These are phyloP conservation scores for Colletotrichum sp. DNA, from an alignment of 2,329 filamentous ascomycete genomes.

Conservation along the genomic window DNA sequence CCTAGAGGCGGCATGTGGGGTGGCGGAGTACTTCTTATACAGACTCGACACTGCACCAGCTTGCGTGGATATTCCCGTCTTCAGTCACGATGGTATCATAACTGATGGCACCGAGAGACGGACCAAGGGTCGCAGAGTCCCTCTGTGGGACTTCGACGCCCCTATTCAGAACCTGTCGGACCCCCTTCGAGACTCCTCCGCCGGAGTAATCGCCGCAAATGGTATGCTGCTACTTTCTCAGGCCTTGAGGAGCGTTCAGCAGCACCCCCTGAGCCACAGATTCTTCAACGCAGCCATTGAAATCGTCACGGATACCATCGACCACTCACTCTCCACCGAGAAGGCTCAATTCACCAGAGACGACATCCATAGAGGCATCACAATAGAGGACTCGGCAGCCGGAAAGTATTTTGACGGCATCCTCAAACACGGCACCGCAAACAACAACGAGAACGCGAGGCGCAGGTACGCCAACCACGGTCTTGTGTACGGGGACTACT, in stretches of 20 bases:
- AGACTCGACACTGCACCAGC: slow-evolving; percentile 35
- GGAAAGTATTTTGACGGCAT: slow-evolving; percentile 32
- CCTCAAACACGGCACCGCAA: slow-evolving; percentile 37
- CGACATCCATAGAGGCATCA: background rate
- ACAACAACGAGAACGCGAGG: slow-evolving; percentile 33
- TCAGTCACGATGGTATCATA: accelerated
- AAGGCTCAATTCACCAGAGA: slow-evolving; percentile 19
- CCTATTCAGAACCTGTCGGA: slow-evolving; percentile 33
- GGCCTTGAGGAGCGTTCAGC: slow-evolving; percentile 6
- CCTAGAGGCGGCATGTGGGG: slow-evolving; percentile 45
- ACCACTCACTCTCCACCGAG: slow-evolving; percentile 27
- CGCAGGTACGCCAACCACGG: slow-evolving; percentile 40
- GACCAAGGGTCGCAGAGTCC: slow-evolving; percentile 28
- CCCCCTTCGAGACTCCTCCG: slow-evolving; percentile 39
- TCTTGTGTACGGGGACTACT: slow-evolving; percentile 56
- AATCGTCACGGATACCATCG: slow-evolving; percentile 24
- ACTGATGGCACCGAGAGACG: background rate
- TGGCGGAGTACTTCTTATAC: slow-evolving; percentile 52
- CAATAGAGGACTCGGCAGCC: background rate
- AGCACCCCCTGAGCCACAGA: background rate
- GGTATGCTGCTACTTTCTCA: slow-evolving; percentile 30
- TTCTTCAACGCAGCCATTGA: slow-evolving; percentile 14
- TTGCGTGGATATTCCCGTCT: slow-evolving; percentile 24
- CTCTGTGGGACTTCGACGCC: slow-evolving; percentile 53
- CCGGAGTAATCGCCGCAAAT: slow-evolving; percentile 30